Evolutionary conservation across 345 rosid species (phyloP).

Genomic region (Anastatica hierochuntica): DNA sequence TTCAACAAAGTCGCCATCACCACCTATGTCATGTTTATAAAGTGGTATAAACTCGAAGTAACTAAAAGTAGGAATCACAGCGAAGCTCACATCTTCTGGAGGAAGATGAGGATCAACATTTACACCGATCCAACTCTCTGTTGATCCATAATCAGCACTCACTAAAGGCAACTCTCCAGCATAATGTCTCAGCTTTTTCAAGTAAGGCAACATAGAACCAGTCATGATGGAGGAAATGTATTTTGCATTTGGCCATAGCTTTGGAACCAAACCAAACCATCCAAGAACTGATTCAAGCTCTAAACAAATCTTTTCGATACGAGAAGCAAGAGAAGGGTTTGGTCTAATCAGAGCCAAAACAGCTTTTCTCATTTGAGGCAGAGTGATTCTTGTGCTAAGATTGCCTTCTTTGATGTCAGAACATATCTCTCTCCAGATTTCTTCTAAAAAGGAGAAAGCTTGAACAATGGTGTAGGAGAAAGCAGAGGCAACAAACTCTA

Average conservation of each 20-base stretch:
- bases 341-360: conserved; percentile 48
- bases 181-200: conserved; percentile 62
- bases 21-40: conserved; percentile 28
- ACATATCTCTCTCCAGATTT: conserved; percentile 61
- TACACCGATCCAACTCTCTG: conserved; percentile 96
- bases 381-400: conserved; percentile 46
- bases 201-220: conserved; percentile 78
- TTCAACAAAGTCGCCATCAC: conserved; percentile 48
- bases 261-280: conserved; percentile 52
- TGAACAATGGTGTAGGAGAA: conserved; percentile 81
- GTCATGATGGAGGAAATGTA: conserved; percentile 92
- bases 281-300: conserved; percentile 31
- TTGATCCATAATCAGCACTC: conserved; percentile 86
- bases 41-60: conserved; percentile 93
- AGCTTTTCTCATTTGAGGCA: conserved; percentile 43
- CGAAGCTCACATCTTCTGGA: conserved; percentile 68
- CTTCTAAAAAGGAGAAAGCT: conserved; percentile 67
- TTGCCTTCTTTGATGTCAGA: conserved; percentile 47
- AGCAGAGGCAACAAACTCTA: conserved; percentile 77
- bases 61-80: conserved; percentile 73
- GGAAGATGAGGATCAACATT: conserved; percentile 65
- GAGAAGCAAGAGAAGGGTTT: conserved; percentile 43
- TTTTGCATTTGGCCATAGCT: conserved; percentile 88
- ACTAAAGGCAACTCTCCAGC: conserved; percentile 57
- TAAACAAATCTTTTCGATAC: conserved; percentile 37